Conservation (phyloP, 441 rosid species). For the Corymbia citriodora region DNA sequence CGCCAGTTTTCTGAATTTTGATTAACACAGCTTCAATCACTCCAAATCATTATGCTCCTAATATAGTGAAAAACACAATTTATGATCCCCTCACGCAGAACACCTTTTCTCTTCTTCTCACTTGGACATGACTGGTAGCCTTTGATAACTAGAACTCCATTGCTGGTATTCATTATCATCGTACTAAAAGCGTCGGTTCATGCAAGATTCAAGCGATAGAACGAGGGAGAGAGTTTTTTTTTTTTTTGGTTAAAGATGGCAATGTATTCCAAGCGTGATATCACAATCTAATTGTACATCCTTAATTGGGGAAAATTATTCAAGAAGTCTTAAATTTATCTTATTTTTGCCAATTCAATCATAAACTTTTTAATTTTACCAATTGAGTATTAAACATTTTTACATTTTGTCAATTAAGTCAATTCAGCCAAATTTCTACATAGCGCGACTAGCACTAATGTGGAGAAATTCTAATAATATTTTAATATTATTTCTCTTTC, state of each 20-base stretch:
- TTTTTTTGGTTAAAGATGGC: not conserved
- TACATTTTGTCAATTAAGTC: no score
- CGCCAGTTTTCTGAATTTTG: not conserved
- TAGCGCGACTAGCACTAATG: no score
- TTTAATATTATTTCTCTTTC: no score
- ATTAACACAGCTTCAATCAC: not conserved
- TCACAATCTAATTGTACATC: not conserved
- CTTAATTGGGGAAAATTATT: not conserved
- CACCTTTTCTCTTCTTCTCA: not conserved
- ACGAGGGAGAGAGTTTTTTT: not conserved
- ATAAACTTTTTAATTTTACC: no score
- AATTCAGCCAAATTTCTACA: no score
- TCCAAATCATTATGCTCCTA: not conserved
- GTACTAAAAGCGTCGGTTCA: not conserved
- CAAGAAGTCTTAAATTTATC: no score
- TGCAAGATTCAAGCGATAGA: not conserved
- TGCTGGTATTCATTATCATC: not conserved
- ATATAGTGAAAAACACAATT: not conserved
- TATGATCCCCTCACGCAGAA: not conserved
- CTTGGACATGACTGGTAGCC: not conserved
- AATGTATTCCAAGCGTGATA: not conserved
- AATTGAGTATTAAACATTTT: no score
- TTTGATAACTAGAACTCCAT: not conserved
- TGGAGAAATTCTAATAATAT: no score
- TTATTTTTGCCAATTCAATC: no score